Percentiles rank a stretch among this genome's conserved stretches.
phyloP scores from a whole-genome alignment of 371 early-diverging fungal genomes.

The Lichtheimia ramosa region DNA sequence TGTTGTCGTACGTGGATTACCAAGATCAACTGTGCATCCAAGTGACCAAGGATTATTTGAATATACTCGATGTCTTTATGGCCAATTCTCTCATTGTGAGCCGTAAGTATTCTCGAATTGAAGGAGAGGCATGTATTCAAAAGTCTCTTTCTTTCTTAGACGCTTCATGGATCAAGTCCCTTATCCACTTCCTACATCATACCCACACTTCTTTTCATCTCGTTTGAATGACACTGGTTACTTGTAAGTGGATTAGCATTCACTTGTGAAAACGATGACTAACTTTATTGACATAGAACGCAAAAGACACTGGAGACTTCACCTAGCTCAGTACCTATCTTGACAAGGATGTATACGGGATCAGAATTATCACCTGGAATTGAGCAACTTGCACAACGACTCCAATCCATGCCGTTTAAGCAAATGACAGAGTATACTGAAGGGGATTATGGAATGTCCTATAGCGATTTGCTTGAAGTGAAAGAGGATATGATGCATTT shows the following conservation, averaged over 20 bases:
- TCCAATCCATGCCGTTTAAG: slow-evolving; percentile 31
- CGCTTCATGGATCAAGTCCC: slow-evolving; percentile 10
- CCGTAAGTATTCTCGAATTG: slow-evolving; percentile 4
- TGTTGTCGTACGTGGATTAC: slow-evolving; percentile 35
- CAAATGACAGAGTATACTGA: slow-evolving; percentile 50
- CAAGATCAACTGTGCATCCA: slow-evolving; percentile 5
- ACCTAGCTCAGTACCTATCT: slow-evolving; percentile 28
- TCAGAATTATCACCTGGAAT: slow-evolving; percentile 34
- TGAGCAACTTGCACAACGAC: slow-evolving; percentile 27
- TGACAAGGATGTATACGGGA: slow-evolving; percentile 46
- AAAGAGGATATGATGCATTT: slow-evolving; percentile 50
- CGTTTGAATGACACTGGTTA: slow-evolving; percentile 15
- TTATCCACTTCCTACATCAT: slow-evolving; percentile 42
- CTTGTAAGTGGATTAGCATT: slow-evolving; percentile 11
- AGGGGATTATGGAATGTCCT: slow-evolving; percentile 37
- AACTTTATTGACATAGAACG: neutral
- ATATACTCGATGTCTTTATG: slow-evolving; percentile 17
- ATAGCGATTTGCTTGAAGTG: slow-evolving; percentile 48
- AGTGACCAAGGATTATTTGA: slow-evolving; percentile 8
- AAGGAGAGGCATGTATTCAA: neutral
- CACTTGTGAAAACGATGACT: neutral
- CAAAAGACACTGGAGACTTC: neutral
- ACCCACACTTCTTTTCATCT: slow-evolving; percentile 32
- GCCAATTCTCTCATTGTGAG: slow-evolving; percentile 20
- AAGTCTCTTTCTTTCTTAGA: slow-evolving; percentile 1